phyloP scores from a whole-genome alignment of 331 rosid genomes.

The Acacia concinna region DNA sequence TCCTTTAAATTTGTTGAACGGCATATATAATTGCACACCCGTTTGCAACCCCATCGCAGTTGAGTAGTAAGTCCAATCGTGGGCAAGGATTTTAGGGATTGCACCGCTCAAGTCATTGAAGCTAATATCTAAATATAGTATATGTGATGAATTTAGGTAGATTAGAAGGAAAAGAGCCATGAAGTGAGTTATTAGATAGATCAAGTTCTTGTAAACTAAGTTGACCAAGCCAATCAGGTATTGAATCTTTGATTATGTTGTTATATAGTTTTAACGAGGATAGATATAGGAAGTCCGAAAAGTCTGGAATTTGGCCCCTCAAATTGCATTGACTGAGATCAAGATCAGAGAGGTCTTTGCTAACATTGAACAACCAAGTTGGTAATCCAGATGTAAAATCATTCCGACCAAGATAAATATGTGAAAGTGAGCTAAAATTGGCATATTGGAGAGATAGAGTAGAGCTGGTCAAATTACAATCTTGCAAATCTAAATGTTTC shows the following conservation, averaged over 20 bases:
- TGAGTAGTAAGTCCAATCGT: neutral
- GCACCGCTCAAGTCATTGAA: neutral
- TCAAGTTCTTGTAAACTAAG: fast-evolving
- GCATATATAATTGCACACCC: neutral
- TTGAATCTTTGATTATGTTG: neutral
- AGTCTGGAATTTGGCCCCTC: neutral
- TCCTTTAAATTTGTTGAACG: neutral
- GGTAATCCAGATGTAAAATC: neutral
- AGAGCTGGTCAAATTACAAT: neutral
- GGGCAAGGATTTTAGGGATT: neutral
- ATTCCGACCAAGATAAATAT: neutral
- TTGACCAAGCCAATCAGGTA: neutral
- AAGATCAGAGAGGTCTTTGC: neutral
- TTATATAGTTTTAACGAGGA: neutral
- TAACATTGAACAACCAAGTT: neutral
- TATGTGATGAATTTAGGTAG: neutral
- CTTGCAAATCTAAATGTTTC: fast-evolving
- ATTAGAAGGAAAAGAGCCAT: neutral
- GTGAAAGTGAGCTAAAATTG: neutral
- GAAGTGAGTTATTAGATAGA: neutral
- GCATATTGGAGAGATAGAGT: neutral
- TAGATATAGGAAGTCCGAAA: neutral
- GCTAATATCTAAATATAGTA: neutral
- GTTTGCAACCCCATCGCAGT: too few relatives aligned
- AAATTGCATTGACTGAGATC: neutral